Conservation (phyloP, 768 basidiomycete species). For the Mycena olivaceomarginata region DNA sequence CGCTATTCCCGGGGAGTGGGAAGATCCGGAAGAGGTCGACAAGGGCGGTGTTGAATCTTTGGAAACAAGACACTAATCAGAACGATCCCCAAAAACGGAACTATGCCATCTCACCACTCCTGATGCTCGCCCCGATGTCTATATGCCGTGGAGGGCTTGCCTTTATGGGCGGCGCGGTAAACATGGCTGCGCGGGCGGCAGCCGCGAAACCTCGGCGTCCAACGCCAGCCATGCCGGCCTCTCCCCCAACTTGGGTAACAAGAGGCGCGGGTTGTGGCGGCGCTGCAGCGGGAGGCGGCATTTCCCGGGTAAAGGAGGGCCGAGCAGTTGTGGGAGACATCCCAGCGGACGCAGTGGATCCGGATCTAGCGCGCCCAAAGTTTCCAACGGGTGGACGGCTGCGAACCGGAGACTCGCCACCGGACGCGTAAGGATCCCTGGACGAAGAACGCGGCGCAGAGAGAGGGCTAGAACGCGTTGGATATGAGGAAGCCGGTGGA, state of each 20-base stretch:
- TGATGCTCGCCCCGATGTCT: constrained; percentile 64
- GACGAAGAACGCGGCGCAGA: constrained; percentile 36
- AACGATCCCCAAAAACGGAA: constrained; percentile 30
- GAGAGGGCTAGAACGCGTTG: constrained; percentile 59
- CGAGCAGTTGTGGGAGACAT: constrained; percentile 50
- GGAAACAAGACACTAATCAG: constrained; percentile 46
- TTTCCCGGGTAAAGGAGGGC: constrained; percentile 42
- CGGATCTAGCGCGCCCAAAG: constrained; percentile 43
- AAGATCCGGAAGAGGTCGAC: constrained; percentile 39
- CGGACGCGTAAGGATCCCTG: constrained; percentile 36
- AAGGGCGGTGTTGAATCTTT: constrained; percentile 39
- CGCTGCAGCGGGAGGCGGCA: constrained; percentile 42
- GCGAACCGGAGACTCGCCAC: constrained; percentile 47
- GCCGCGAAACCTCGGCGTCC: constrained; percentile 91
- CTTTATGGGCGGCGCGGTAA: constrained; percentile 51
- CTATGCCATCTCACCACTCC: constrained; percentile 59
- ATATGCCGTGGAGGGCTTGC: constrained; percentile 65
- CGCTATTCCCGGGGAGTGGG: constrained; percentile 40
- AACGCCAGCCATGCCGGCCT: constrained; percentile 94
- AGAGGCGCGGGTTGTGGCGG: constrained; percentile 56
- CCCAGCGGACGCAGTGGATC: constrained; percentile 48
- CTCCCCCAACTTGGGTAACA: constrained; percentile 85
- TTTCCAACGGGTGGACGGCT: constrained; percentile 47
- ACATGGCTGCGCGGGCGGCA: constrained; percentile 78
- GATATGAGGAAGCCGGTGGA: constrained; percentile 50